Evolutionary conservation across 768 basidiomycete genomes (phyloP), one percentile per base, ranked within the genome.

Genomic region (Agaricus subrufescens): DNA sequence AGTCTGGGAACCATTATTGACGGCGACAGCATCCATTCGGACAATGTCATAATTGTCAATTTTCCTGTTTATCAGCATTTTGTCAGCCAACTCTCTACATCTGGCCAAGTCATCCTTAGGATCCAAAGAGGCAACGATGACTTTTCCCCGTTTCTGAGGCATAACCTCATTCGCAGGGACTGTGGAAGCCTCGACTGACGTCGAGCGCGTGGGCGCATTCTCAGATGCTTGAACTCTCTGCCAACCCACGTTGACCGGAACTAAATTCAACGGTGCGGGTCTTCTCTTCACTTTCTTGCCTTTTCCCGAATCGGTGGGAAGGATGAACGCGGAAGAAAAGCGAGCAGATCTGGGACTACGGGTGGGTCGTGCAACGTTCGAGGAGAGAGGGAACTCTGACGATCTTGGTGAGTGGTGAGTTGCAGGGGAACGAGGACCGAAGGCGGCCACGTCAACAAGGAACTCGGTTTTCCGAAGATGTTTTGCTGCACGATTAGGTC

Each of bases 21-120:
- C 94, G 69, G 34, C 34, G 19, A 19, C 19, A 19, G 19, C 19
- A 19, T 84, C 93, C 71, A 98, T 84, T 63, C 89, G 87, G 75
- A 89, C 82, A 61, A 92, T 91, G 56, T 82, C 83, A 66, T 92
- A 87, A 19, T 25, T 15, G 44, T 26, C 42, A 34, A 34, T 11
- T 11, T 11, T 34, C 11, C 34, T 34, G 11, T 8, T 34, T 19
- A 45, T 43, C 57, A 51, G 25, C 49, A 45, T 38, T 42, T 37
- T 53, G 38, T 45, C 50, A 3, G 48, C 56, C 57, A 44, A 49
- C 19, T 51, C 57, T 30, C 42, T 40, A 9, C 42, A 54, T 30
- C 25, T 30, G 19, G 29, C 37, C 52, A 53, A 45, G 11, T 56
- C 54, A n/a, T 49, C 54, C 47, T 29, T 23, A 1, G 52, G 49